These are phyloP conservation scores for Pichia membranifaciens DNA, from an alignment of 805 yeast genomes.

Conservation along the genomic window DNA sequence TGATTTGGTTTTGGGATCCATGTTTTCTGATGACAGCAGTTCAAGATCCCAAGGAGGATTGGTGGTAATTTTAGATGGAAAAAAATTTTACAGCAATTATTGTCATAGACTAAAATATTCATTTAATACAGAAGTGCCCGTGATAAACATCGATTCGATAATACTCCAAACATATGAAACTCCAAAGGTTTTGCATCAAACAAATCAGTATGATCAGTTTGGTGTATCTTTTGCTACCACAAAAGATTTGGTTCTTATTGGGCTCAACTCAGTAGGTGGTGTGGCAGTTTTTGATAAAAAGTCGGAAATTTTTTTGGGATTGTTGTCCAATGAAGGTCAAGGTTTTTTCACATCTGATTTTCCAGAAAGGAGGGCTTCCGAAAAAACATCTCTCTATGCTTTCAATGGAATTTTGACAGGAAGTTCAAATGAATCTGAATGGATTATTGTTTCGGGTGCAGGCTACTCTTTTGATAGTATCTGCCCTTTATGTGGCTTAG, in stretches of 20 bases:
- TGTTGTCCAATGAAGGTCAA: neutral
- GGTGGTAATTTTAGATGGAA: slow-evolving; percentile 16
- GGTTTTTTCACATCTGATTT: neutral
- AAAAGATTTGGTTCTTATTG: slow-evolving; percentile 28
- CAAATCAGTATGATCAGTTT: slow-evolving; percentile 36
- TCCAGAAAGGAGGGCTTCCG: slow-evolving; percentile 17
- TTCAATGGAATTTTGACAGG: slow-evolving; percentile 24
- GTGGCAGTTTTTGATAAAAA: slow-evolving; percentile 33
- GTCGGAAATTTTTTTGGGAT: neutral
- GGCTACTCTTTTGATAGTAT: slow-evolving; percentile 21
- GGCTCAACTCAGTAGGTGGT: slow-evolving; percentile 33
- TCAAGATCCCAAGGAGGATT: slow-evolving; percentile 14
- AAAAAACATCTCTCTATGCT: slow-evolving; percentile 26
- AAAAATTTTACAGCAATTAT: slow-evolving; percentile 7
- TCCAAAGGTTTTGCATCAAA: slow-evolving; percentile 19
- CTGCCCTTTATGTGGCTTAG: slow-evolving; percentile 38
- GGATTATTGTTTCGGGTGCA: slow-evolving; percentile 28
- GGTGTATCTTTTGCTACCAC: slow-evolving; percentile 33
- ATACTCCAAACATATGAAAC: slow-evolving; percentile 10
- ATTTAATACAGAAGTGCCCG: neutral
- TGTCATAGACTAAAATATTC: neutral
- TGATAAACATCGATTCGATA: slow-evolving; percentile 5
- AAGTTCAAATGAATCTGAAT: slow-evolving; percentile 16
- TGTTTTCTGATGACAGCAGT: slow-evolving; percentile 30
- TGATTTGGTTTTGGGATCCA: slow-evolving; percentile 42